Conservation (phyloP, 208 protist species). For the Willaertia magna region DNA sequence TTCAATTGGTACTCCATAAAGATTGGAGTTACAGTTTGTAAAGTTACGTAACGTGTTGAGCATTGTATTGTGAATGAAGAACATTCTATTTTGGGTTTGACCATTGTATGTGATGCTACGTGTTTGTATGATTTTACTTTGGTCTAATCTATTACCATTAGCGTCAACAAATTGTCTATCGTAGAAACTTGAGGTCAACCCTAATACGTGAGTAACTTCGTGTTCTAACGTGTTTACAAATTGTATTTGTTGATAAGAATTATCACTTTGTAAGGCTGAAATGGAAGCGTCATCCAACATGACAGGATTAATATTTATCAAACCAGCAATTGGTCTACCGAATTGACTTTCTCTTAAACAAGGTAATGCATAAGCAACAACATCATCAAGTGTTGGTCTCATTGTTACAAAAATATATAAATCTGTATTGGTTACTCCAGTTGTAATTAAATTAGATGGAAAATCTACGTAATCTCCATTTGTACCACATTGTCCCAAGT, state of each 20-base stretch:
- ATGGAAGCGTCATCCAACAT: neutral
- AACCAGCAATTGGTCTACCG: neutral
- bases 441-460: neutral
- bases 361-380: neutral
- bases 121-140: neutral
- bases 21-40: neutral
- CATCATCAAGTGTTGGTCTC: neutral
- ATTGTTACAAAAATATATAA: neutral
- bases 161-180: neutral
- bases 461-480: neutral
- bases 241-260: neutral
- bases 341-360: neutral
- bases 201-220: neutral
- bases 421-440: neutral
- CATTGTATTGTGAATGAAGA: neutral
- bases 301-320: neutral
- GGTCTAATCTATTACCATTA: neutral
- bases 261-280: neutral
- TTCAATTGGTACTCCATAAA: neutral
- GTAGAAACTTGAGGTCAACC: neutral
- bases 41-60: neutral
- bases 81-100: neutral
- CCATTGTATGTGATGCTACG: neutral
- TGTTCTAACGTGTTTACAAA: neutral
- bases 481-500: neutral